phyloP scores from a whole-genome alignment of 768 basidiomycete species.

The Boletus pseudo-olivaceus region DNA sequence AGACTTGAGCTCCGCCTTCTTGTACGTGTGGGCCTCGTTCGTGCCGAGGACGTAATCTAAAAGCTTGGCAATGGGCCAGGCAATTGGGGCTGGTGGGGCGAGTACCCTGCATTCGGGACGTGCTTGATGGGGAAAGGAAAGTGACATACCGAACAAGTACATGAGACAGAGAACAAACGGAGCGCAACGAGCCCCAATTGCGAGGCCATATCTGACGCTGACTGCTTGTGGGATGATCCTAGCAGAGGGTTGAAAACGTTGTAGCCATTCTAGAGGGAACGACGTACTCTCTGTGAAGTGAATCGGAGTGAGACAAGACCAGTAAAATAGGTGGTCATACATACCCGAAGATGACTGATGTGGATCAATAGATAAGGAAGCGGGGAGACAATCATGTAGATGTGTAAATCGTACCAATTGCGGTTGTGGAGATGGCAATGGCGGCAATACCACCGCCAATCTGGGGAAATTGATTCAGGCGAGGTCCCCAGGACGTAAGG shows the following conservation, averaged over 20 bases:
- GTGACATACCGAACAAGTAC: constrained; percentile 48
- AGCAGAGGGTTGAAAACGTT: background rate
- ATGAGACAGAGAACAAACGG: constrained; percentile 73
- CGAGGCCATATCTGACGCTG: constrained; percentile 73
- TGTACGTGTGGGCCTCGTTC: constrained; percentile 71
- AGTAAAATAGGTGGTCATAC: constrained; percentile 13
- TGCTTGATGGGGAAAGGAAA: background rate
- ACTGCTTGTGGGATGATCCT: constrained; percentile 74
- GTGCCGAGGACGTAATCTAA: constrained; percentile 80
- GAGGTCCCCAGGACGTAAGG: constrained; percentile 53
- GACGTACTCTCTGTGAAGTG: constrained; percentile 36
- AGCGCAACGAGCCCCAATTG: constrained; percentile 74
- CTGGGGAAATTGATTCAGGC: constrained; percentile 35
- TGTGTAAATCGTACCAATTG: constrained; percentile 35
- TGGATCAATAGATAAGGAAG: background rate
- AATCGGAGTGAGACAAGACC: background rate
- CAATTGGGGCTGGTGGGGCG: constrained; percentile 59
- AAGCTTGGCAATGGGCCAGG: constrained; percentile 66
- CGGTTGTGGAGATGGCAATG: constrained; percentile 72
- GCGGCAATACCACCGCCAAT: constrained; percentile 73
- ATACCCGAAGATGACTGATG: constrained; percentile 77
- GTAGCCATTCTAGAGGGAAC: background rate
- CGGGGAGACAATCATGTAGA: background rate
- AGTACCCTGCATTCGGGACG: too few relatives aligned
- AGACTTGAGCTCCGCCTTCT: constrained; percentile 75